A percentile compares a stretch with the other conserved stretches of the same genome.
phyloP scores from a whole-genome alignment of 108 stramenopile species.

The Parietichytrium sp. region DNA sequence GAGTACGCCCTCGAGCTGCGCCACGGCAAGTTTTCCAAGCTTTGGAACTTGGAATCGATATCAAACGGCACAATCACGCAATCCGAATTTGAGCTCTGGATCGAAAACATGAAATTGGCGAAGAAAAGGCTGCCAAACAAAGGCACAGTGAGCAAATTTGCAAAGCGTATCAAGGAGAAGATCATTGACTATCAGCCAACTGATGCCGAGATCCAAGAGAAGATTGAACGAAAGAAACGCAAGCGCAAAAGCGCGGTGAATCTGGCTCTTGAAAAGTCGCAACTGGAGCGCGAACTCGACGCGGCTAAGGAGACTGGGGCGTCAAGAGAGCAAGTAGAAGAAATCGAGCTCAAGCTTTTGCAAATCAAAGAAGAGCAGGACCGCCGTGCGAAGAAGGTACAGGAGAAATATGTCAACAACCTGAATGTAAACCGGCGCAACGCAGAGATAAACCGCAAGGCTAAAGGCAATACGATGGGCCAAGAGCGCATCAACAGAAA shows the following conservation, averaged over 20 bases:
- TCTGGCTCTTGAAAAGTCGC: background rate
- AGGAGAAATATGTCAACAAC: background rate
- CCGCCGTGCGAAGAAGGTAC: background rate
- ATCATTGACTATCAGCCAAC: background rate
- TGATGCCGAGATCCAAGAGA: background rate
- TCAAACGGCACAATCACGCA: background rate
- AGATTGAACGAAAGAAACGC: background rate
- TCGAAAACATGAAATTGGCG: background rate
- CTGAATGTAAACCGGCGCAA: background rate
- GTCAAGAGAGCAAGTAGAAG: too few relatives aligned
- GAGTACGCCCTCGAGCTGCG: background rate
- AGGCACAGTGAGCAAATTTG: background rate
- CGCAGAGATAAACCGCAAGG: background rate
- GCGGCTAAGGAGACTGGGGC: too few relatives aligned
- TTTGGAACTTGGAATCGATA: background rate
- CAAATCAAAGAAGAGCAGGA: background rate
- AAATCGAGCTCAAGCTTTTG: background rate
- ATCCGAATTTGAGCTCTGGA: background rate
- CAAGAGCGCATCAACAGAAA: background rate
- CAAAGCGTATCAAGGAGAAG: background rate
- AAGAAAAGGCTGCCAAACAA: background rate
- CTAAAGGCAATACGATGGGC: background rate
- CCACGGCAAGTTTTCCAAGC: background rate
- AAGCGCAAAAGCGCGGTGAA: background rate
- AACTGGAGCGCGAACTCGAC: slow-evolving; percentile 32